Conservation (phyloP, 2,329 filamentous ascomycete species). For the Trichoderma guizhouense region DNA sequence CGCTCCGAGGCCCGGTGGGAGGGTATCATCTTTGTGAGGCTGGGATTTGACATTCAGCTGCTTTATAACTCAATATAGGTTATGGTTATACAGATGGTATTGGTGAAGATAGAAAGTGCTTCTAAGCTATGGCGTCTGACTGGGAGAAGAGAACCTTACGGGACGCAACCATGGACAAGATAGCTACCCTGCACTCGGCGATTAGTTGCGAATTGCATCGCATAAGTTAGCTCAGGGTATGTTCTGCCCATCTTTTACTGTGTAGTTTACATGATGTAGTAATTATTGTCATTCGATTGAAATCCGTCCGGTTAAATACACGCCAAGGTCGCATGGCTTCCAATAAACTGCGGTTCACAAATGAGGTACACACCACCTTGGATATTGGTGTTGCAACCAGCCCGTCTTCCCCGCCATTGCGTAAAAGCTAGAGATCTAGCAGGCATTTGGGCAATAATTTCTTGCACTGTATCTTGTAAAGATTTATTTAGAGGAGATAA, state of each 20-base stretch:
- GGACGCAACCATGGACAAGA: not conserved
- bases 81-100: not conserved
- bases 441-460: not conserved
- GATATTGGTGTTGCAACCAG: accelerated
- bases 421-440: not conserved
- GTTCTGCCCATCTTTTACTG: not conserved
- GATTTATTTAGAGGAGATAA: not conserved
- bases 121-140: not conserved
- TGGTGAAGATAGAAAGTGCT: not conserved
- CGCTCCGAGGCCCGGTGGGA: not conserved
- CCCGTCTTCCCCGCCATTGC: not conserved
- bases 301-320: not conserved
- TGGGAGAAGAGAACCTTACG: not conserved
- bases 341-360: not conserved
- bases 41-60: not conserved
- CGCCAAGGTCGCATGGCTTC: not conserved
- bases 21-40: not conserved
- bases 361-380: not conserved
- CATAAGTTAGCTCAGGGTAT: not conserved
- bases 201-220: not conserved
- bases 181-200: not conserved
- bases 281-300: not conserved
- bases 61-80: not conserved
- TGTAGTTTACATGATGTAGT: not conserved
- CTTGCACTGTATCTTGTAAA: not conserved